Percentiles rank a stretch among this genome's conserved stretches.
Conservation (phyloP, 2,329 filamentous ascomycete species). For the Fragosphaeria purpurea region DNA sequence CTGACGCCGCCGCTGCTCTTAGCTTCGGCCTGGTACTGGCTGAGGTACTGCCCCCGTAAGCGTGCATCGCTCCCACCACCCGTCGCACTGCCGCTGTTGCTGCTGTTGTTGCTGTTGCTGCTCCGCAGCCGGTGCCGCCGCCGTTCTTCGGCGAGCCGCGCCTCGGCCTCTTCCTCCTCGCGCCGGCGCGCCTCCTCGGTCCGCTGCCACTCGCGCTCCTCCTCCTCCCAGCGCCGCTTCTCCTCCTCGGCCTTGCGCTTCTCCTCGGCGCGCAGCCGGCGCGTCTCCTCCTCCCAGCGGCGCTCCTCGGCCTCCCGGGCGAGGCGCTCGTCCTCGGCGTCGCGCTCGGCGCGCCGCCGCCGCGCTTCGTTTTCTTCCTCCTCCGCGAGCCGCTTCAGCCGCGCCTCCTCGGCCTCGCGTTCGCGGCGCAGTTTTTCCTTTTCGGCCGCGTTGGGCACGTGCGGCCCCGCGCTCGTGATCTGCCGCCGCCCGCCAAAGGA, state of each 20-base stretch:
- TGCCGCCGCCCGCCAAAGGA: constrained; percentile 85
- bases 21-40: constrained; percentile 75
- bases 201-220: constrained; percentile 52
- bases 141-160: constrained; percentile 56
- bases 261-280: constrained; percentile 44
- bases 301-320: constrained; percentile 57
- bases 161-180: constrained; percentile 66
- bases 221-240: constrained; percentile 58
- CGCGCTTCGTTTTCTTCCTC: constrained; percentile 48
- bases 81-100: neutral
- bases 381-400: constrained; percentile 39
- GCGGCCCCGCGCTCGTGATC: constrained; percentile 74
- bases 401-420: constrained; percentile 48
- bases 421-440: constrained; percentile 62
- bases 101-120: constrained; percentile 38
- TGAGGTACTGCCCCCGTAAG: constrained; percentile 73
- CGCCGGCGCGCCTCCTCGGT: constrained; percentile 61
- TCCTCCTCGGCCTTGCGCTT: constrained; percentile 59
- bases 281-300: constrained; percentile 49
- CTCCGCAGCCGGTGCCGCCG: constrained; percentile 45
- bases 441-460: constrained; percentile 71
- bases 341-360: constrained; percentile 51
- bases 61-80: constrained; percentile 42
- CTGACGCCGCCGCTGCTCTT: constrained; percentile 32
- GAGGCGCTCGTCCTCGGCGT: constrained; percentile 52